Evolutionary conservation across 345 rosid species (phyloP), one percentile per base, ranked within the genome.

Genomic region (Sonneratia alba): DNA sequence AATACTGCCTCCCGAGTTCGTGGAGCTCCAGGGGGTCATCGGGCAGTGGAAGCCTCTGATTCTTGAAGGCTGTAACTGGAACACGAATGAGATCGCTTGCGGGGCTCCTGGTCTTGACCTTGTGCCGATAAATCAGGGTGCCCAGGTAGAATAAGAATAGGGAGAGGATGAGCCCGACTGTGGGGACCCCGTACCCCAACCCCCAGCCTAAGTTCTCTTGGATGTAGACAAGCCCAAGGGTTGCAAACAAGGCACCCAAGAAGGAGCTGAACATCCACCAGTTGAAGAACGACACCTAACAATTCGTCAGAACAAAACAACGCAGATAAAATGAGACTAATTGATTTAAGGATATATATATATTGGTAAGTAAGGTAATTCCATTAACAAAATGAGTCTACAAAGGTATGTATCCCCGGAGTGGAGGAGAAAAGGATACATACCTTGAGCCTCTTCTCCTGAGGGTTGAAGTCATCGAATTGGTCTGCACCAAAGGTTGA

Each of bases 201-300:
- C 91, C 94, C 98, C 98, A 91, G 0, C 96, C 98, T 34, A 87
- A 61, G 75, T 93, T 93, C 72, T 93, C 98, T 75, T 93, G 97
- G 27, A 93, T 83, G 83, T 91, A 93, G 16, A 93, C 96, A 9
- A 93, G 97, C 19, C 90, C 87, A 12, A 89, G 74, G 9, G 94
- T 91, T 1, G 98, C 97, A 69, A 83, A 71, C 27, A 93, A 77
- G 9, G 89, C 96, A 3, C 96, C 98, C 67, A 88, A 48, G 76
- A 93, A 93, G 6, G 94, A 80, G 79, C 97, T 89, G 73, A 93
- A 91, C 92, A 93, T 86, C 97, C 97, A 93, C 98, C 97, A 91
- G 57, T 93, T 91, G 83, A 93, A 93, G 86, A 93, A 93, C 4
- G 98, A 89, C 19, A 62, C 66, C 66, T 62, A 27, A 9, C 38